Conservation (phyloP, 83 land plant genomes). For the Diphasiastrum complanatum region DNA sequence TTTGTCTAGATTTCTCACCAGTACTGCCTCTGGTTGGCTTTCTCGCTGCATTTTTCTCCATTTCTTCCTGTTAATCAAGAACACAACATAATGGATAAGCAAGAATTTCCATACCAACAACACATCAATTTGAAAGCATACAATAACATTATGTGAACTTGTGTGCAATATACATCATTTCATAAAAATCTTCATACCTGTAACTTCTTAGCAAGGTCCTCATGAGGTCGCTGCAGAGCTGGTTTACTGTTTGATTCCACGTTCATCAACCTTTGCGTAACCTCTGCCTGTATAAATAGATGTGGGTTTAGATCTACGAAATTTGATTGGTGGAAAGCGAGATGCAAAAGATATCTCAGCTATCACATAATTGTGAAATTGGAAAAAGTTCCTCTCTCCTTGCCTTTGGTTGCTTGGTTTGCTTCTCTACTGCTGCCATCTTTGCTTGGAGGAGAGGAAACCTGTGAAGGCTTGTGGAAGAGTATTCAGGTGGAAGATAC, state of each 20-base stretch:
- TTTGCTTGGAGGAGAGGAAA: too few relatives aligned
- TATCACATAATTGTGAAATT: too few relatives aligned
- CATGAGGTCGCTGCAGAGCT: conserved; percentile 53
- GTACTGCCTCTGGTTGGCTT: conserved; percentile 14
- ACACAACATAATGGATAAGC: background rate
- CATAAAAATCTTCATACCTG: conserved; percentile 38
- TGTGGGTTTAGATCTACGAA: too few relatives aligned
- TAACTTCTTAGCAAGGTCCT: conserved; percentile 88
- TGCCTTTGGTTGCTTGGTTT: too few relatives aligned
- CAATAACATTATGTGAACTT: background rate
- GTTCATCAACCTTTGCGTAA: conserved; percentile 74
- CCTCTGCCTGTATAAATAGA: conserved; percentile 62
- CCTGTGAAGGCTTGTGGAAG: too few relatives aligned
- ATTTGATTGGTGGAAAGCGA: too few relatives aligned
- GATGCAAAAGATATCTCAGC: too few relatives aligned
- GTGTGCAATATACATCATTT: too few relatives aligned
- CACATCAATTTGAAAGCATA: background rate
- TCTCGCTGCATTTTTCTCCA: conserved; percentile 31
- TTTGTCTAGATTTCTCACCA: conserved; percentile 7
- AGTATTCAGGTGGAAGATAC: too few relatives aligned
- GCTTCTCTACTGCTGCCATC: too few relatives aligned
- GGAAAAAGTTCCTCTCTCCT: too few relatives aligned
- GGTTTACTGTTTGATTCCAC: conserved; percentile 49
- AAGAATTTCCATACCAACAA: background rate
- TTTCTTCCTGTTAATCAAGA: conserved; percentile 27